Conservation (phyloP, 345 rosid species). For the Citrus medica region DNA sequence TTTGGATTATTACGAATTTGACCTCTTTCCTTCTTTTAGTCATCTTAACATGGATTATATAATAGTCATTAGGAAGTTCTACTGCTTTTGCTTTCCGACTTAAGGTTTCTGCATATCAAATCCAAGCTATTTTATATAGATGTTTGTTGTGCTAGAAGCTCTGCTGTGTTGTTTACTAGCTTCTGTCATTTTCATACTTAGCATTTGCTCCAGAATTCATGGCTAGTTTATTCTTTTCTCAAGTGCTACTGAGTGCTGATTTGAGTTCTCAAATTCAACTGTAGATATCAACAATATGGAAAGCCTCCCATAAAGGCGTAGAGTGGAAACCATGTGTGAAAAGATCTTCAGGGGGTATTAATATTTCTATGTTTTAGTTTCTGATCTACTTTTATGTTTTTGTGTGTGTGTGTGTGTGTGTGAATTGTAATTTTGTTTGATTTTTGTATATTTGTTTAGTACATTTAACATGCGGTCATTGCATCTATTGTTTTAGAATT, state of each 20-base stretch:
- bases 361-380: neutral
- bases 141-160: neutral
- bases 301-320: constrained; percentile 68
- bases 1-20: neutral
- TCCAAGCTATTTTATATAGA: neutral
- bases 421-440: neutral
- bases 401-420: neutral
- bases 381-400: neutral
- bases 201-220: neutral
- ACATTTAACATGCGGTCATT: neutral
- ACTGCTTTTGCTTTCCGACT: neutral
- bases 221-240: neutral
- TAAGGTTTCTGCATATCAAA: neutral
- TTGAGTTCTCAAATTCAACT: constrained; percentile 14
- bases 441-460: neutral
- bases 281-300: constrained; percentile 90
- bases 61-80: neutral
- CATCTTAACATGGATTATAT: neutral
- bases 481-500: constrained; percentile 44
- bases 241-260: neutral
- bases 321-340: constrained; percentile 80
- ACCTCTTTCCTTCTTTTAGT: neutral
- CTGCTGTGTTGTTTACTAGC: neutral
- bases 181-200: neutral
- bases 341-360: constrained; percentile 68